Percentiles rank a stretch among this genome's conserved stretches.
Conservation (phyloP, 306 rosid genomes). For the Ormosia semicastrata region DNA sequence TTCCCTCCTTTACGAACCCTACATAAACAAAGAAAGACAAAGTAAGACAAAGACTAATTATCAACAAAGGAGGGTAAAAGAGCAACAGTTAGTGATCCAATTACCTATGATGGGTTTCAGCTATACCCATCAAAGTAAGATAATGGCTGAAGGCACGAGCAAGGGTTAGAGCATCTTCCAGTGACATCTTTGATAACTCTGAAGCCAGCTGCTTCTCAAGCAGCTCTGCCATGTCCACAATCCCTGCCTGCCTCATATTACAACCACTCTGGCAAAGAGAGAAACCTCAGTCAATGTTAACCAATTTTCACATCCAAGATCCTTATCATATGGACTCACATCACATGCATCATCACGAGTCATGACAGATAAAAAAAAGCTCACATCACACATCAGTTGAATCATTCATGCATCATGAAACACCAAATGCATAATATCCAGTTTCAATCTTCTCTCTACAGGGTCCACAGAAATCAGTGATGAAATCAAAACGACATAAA, state of each 20-base stretch:
- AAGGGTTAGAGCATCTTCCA: conserved; percentile 76
- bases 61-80: not conserved
- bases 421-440: not conserved
- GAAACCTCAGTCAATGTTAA: not conserved
- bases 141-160: conserved; percentile 93
- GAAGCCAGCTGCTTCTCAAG: conserved; percentile 87
- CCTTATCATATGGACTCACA: not conserved
- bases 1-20: conserved; percentile 83
- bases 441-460: not conserved
- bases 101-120: conserved; percentile 93
- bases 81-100: not conserved
- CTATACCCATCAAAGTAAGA: conserved; percentile 89
- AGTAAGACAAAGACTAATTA: not conserved
- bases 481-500: too few species aligned
- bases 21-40: conserved; percentile 29
- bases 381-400: not conserved
- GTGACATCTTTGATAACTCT: conserved; percentile 80
- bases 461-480: not conserved
- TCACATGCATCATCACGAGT: conserved; percentile 11
- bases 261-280: conserved; percentile 65
- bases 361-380: not conserved
- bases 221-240: conserved; percentile 69
- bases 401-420: conserved; percentile 22
- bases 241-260: conserved; percentile 87
- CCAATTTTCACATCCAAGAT: not conserved